A percentile compares a stretch with the other conserved stretches of the same genome.
phyloP scores from a whole-genome alignment of 148 eudicot genomes.

The Amaranthus hypochondriacus region DNA sequence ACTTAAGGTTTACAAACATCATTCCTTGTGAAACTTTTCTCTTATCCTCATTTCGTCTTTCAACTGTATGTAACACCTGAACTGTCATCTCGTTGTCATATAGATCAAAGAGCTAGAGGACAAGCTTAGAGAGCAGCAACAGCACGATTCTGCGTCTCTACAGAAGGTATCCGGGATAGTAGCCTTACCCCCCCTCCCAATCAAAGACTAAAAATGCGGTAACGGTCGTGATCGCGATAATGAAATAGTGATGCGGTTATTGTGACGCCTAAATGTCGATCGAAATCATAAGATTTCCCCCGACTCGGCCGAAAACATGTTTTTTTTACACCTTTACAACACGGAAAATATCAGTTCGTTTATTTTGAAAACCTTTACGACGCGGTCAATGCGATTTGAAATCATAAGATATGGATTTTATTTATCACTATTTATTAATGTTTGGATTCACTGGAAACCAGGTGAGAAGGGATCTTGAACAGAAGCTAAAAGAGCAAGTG shows the following conservation, averaged over 20 bases:
- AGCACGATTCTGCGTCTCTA: slow-evolving; percentile 43
- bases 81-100: slow-evolving; percentile 19
- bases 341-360: too few species aligned
- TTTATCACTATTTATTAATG: background rate
- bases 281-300: too few species aligned
- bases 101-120: slow-evolving; percentile 73
- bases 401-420: too few species aligned
- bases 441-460: slow-evolving; percentile 22
- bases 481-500: slow-evolving; percentile 59
- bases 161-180: slow-evolving; percentile 38
- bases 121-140: slow-evolving; percentile 56
- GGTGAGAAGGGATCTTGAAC: slow-evolving; percentile 68
- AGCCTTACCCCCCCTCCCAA: background rate
- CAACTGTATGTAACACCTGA: background rate
- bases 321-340: too few species aligned
- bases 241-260: background rate
- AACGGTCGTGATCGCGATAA: too few species aligned
- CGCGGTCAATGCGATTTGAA: too few species aligned
- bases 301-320: too few species aligned
- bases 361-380: too few species aligned
- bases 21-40: background rate
- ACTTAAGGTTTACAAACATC: slow-evolving; percentile 41
- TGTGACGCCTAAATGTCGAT: background rate
- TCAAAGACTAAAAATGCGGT: too few species aligned
- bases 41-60: background rate